Conservation (phyloP, 257 asterid species). For the Striga asiatica region DNA sequence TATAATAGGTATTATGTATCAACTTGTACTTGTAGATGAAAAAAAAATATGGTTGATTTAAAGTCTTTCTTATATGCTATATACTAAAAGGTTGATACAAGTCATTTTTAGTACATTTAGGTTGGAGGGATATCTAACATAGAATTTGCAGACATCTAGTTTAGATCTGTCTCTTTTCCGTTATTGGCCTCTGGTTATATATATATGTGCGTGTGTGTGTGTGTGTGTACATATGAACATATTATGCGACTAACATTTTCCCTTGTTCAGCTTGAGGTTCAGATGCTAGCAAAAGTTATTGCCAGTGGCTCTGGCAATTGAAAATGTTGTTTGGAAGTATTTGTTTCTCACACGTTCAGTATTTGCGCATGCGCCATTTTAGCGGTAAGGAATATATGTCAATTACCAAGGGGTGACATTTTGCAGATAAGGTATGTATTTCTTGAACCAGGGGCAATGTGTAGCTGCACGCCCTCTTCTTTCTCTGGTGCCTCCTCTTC, state of each 20-base stretch:
- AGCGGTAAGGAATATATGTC: neutral
- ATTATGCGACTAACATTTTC: constrained; percentile 39
- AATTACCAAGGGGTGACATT: neutral
- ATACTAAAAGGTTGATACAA: constrained; percentile 14
- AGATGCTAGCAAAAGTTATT: constrained; percentile 52
- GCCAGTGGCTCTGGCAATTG: constrained; percentile 50
- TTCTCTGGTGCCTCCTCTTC: too few species aligned
- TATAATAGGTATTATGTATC: constrained; percentile 38
- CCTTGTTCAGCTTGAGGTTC: constrained; percentile 47
- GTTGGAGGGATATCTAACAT: constrained; percentile 28
- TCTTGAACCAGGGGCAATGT: too few species aligned
- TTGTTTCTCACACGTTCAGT: constrained; percentile 30
- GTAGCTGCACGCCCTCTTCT: too few species aligned
- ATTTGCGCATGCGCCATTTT: constrained; percentile 13
- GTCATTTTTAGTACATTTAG: constrained; percentile 21
- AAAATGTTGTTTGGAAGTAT: constrained; percentile 35
- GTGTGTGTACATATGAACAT: too few species aligned
- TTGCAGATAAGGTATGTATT: too few species aligned
- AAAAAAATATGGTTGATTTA: constrained; percentile 16
- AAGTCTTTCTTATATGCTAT: constrained; percentile 14
- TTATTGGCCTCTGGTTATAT: constrained; percentile 14
- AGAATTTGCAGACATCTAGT: constrained; percentile 30
- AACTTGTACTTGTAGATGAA: constrained; percentile 27
- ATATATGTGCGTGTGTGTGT: too few species aligned
- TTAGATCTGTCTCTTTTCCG: constrained; percentile 18